Base-by-base conservation (phyloP, 1,284 basidiomycete species). In the Vanrija sp. region DNA sequence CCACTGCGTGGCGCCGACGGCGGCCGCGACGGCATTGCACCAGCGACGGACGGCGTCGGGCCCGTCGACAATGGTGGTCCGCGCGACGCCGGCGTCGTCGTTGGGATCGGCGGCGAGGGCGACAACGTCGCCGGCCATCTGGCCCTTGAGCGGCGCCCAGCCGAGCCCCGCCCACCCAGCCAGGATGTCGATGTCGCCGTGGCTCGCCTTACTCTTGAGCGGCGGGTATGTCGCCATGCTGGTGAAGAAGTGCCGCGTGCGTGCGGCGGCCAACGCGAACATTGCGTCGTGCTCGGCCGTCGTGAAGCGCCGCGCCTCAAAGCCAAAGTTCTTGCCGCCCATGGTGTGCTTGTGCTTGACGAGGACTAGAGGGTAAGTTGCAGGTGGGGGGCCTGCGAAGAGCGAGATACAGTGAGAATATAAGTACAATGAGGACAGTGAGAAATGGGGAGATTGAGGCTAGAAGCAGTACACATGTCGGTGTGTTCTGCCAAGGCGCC, bases 171-270 rank as follows among this genome's bases (percentile, higher is more conserved):
- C 49, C 55, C 57, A 69, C 0, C 49, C 64, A 18, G 55, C 58
- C n/a, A 69, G 12, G 8, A 73, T 46, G 57, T 74, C 72, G 1
- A 73, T 44, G 51, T 74, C 72, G 9, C 72, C 71, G 55, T 74
- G 72, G 10, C 57, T 44, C 2, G 16, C 39, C 56, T 74, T 74
- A 28, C 39, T 50, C 0, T 16, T 9, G 14, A 65, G 43, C 21
- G 60, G 51, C 3, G 45, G 47, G 14, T 44, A 49, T 0, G 58
- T 38, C 16, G 51, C 38, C 16, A 60, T 26, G 9, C 34, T 19
- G 15, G 16, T 38, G 25, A 67, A 54, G 38, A 53, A 40, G 5
- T 15, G 16, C n/a, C 21, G 38, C n/a, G 67, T 58, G 16, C 34
- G 39, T 16, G 16, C 5, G 15, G 14, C 23, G 34, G 54, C 29